A percentile compares a stretch with the other conserved stretches of the same genome.
phyloP scores from a whole-genome alignment of 2,329 filamentous ascomycete species.

The Phialophora chinensis region DNA sequence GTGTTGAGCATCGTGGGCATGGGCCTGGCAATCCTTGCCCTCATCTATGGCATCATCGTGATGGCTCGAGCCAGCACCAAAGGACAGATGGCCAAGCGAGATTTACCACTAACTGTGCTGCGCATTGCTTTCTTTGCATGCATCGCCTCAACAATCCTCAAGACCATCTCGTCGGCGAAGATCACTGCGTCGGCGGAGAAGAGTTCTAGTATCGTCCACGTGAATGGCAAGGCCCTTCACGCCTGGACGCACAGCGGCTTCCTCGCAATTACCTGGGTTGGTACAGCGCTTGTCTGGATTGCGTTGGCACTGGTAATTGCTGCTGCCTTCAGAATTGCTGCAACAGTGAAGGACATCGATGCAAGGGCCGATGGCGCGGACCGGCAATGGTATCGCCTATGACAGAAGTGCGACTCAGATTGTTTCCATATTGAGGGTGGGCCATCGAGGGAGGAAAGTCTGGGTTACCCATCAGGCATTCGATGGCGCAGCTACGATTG shows the following conservation, averaged over 20 bases:
- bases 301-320: conserved; percentile 9
- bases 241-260: conserved; percentile 12
- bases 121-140: conserved; percentile 14
- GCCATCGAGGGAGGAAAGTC: background rate
- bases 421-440: background rate
- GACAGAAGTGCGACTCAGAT: background rate
- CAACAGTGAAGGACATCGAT: background rate
- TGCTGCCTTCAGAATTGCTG: conserved; percentile 16
- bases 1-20: conserved; percentile 7
- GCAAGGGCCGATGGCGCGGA: background rate
- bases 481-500: background rate
- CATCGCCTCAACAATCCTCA: conserved; percentile 7
- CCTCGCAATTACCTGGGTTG: conserved; percentile 10
- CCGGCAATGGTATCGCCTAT: background rate
- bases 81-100: background rate
- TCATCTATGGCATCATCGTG: conserved; percentile 9
- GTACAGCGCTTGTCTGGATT: conserved; percentile 11
- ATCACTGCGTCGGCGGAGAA: conserved; percentile 12
- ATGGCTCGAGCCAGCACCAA: background rate
- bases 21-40: conserved; percentile 1
- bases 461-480: background rate
- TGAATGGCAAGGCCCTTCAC: background rate
- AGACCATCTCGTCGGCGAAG: conserved; percentile 18
- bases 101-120: conserved; percentile 3
- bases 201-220: background rate